Evolutionary conservation across 2,329 filamentous ascomycete genomes (phyloP).

Genomic region (Aspergillus candidus): DNA sequence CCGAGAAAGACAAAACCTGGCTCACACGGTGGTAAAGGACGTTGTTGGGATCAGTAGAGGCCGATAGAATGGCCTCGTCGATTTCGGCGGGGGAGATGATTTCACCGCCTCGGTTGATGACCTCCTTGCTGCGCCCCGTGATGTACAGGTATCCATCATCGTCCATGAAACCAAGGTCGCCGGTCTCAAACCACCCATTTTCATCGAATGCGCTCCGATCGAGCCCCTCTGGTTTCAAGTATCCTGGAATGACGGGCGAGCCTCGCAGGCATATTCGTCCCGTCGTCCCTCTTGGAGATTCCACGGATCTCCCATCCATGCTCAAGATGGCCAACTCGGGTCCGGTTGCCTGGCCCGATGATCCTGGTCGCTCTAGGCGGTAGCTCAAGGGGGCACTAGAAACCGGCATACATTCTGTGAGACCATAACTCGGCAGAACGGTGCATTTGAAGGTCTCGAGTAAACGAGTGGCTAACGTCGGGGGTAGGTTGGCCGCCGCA

Average conservation of each 20-base stretch:
- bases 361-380: constrained; percentile 47
- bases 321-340: constrained; percentile 49
- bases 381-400: constrained; percentile 52
- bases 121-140: constrained; percentile 52
- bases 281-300: constrained; percentile 29
- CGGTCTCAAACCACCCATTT: constrained; percentile 51
- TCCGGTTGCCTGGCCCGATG: constrained; percentile 48
- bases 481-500: constrained; percentile 49
- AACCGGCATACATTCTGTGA: constrained; percentile 58
- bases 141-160: constrained; percentile 49
- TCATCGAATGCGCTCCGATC: constrained; percentile 35
- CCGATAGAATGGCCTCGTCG: constrained; percentile 51
- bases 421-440: constrained; percentile 53
- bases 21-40: constrained; percentile 42
- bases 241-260: constrained; percentile 46
- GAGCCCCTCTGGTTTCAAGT: constrained; percentile 11
- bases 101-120: constrained; percentile 54
- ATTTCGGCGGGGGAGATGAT: constrained; percentile 56
- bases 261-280: constrained; percentile 50
- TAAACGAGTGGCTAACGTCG: constrained; percentile 46
- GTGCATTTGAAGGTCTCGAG: constrained; percentile 47
- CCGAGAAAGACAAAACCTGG: constrained; percentile 51
- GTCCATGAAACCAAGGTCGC: constrained; percentile 51
- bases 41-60: constrained; percentile 36
- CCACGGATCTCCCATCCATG: constrained; percentile 26